These are phyloP conservation scores for Phylloporus scabripes DNA, from an alignment of 768 basidiomycete species.

Conservation along the genomic window DNA sequence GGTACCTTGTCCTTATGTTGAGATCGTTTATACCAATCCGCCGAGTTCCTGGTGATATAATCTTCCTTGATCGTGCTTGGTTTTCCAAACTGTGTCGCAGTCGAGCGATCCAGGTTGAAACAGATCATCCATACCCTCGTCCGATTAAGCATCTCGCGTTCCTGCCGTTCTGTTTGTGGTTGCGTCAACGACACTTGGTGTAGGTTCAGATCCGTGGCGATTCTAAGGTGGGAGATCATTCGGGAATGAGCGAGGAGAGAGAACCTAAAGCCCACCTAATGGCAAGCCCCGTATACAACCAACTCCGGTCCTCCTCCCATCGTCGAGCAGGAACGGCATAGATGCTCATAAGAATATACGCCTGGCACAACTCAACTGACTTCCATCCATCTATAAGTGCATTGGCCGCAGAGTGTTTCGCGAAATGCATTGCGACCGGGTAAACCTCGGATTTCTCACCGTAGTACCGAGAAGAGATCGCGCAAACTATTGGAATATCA, in stretches of 20 bases:
- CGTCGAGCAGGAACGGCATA: slow-evolving; percentile 73
- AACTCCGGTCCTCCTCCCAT: slow-evolving; percentile 90
- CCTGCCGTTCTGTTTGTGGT: slow-evolving; percentile 67
- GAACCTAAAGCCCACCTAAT: slow-evolving; percentile 47
- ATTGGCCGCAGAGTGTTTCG: slow-evolving; percentile 75
- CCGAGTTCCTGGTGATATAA: slow-evolving; percentile 64
- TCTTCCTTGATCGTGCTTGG: slow-evolving; percentile 86
- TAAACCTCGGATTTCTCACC: slow-evolving; percentile 77
- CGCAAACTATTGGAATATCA: slow-evolving; percentile 53
- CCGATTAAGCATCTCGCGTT: slow-evolving; percentile 79
- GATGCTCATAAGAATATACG: slow-evolving; percentile 83
- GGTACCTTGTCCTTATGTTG: slow-evolving; percentile 53
- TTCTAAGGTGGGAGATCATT: slow-evolving; percentile 35
- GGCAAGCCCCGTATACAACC: slow-evolving; percentile 84
- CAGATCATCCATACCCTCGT: slow-evolving; percentile 89
- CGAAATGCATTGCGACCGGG: slow-evolving; percentile 85
- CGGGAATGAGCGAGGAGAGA: neutral
- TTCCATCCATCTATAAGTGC: slow-evolving; percentile 78
- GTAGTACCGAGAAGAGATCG: slow-evolving; percentile 79
- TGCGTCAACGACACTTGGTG: slow-evolving; percentile 60
- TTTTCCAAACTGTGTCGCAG: slow-evolving; percentile 85
- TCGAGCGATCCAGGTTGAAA: slow-evolving; percentile 83
- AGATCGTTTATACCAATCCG: slow-evolving; percentile 72
- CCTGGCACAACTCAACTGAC: slow-evolving; percentile 85
- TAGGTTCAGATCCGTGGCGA: slow-evolving; percentile 86